phyloP scores from a whole-genome alignment of 257 asterid species.

The Linaria vulgaris region DNA sequence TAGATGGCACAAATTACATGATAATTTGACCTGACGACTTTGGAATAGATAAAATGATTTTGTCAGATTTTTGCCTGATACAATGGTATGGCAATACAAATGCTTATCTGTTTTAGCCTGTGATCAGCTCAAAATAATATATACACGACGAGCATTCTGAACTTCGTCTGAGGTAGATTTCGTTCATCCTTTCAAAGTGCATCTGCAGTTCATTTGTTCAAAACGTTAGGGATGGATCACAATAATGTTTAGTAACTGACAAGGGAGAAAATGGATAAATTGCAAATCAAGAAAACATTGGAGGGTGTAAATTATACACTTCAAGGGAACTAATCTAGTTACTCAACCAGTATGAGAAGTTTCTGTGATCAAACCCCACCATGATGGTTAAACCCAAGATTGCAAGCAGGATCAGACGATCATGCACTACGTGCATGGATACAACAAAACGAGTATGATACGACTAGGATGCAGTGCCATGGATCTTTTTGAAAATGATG shows the following conservation, averaged over 20 bases:
- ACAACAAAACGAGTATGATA: too few species aligned
- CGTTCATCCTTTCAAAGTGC: slow-evolving; percentile 21
- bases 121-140: slow-evolving; percentile 13
- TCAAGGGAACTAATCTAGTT: too few species aligned
- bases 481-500: too few species aligned
- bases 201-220: not conserved
- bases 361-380: not conserved
- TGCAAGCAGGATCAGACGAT: not conserved
- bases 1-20: not conserved
- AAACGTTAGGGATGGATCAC: too few species aligned
- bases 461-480: too few species aligned
- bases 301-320: too few species aligned
- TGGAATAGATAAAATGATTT: not conserved
- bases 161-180: slow-evolving; percentile 12
- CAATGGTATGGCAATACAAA: slow-evolving; percentile 13
- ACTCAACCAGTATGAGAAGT: not conserved
- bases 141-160: slow-evolving; percentile 18
- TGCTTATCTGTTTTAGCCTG: not conserved
- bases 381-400: not conserved
- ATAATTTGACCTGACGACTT: not conserved
- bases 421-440: too few species aligned
- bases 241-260: too few species aligned
- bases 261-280: too few species aligned
- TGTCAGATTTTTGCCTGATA: too few species aligned
- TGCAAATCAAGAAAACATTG: too few species aligned